Base-by-base conservation (phyloP, 352 stramenopile species). In the Pythium aquatile region DNA sequence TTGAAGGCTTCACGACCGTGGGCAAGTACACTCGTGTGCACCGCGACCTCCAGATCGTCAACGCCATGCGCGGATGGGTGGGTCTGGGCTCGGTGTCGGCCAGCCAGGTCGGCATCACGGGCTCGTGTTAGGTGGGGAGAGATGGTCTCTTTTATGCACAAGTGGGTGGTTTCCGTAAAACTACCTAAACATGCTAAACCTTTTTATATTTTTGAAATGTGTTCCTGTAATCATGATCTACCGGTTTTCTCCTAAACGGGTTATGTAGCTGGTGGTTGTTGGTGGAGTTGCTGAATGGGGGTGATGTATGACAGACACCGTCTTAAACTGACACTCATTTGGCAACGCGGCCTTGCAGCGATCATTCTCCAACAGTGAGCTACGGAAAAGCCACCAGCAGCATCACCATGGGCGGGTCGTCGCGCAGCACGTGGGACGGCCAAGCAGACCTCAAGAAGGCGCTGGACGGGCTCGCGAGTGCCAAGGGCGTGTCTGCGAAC, bases 401-500 rank as follows among this genome's bases (percentile, higher is more conserved):
- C 5, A 51, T 53, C 39, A 47, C 6, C 5, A 51, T 53, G 57
- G 47, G 37, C 56, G 42, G 51, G 32, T 53, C 47, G 35, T 61
- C 61, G 51, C 57, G 64, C 48, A 56, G 49, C 55, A 32, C 57
- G 61, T 95, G 86, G 86, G 84, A 92, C 54, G 86, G 86, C 62
- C 73, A 79, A 58, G 79, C 79, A 17, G 74, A 86, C 63, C 75
- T 95, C 26, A 79, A 83, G 65, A 58, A 87, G 48, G 86, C 85
- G 61, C 75, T 94, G 44, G 70, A 88, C 58, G 83, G 75, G 0
- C 66, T 95, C 16, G 81, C 84, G 54, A 81, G 70, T 8, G 79
- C 86, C 39, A 95, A 95, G 63, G 86, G 86, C 56, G 83, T 85
- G n/a, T 95, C 86, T 1, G 83, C 86, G 30, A 93, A 76, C 53